phyloP scores from a whole-genome alignment of 768 basidiomycete genomes.

The Pulveroboletus ravenelii region DNA sequence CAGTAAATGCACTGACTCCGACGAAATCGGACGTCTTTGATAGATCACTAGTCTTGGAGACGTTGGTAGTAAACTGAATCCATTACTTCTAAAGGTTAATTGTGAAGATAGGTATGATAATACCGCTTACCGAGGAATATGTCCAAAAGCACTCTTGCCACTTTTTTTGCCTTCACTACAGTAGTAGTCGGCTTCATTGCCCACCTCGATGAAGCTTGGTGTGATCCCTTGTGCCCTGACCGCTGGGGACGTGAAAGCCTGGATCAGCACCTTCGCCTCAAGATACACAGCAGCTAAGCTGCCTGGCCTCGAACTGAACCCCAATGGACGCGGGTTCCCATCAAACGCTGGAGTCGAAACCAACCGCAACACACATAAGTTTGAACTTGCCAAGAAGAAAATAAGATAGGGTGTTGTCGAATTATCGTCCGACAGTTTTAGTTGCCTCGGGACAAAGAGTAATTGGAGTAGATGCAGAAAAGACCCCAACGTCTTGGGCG shows the following conservation, averaged over 20 bases:
- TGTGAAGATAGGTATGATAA: background rate
- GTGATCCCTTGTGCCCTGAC: conserved; percentile 39
- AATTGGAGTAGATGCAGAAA: conserved; percentile 44
- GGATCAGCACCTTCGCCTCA: too few relatives aligned
- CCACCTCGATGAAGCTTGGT: conserved; percentile 57
- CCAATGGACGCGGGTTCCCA: conserved; percentile 62
- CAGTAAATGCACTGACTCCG: too few relatives aligned
- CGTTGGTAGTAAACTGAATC: too few relatives aligned
- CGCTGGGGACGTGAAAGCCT: conserved; percentile 8
- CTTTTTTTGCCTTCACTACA: conserved; percentile 40
- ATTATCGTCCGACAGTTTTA: conserved; percentile 52
- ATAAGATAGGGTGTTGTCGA: conserved; percentile 46
- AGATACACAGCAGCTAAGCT: conserved; percentile 36
- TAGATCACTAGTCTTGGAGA: too few relatives aligned
- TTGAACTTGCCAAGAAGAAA: conserved; percentile 42
- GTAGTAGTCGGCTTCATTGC: conserved; percentile 55
- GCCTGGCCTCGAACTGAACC: conserved; percentile 59
- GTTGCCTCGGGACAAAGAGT: conserved; percentile 66
- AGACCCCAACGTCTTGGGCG: conserved; percentile 29
- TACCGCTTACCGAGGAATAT: conserved; percentile 45
- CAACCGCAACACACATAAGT: background rate
- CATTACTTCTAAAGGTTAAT: conserved; percentile 37
- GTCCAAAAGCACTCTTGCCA: conserved; percentile 40
- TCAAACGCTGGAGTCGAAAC: background rate
- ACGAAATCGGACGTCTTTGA: too few relatives aligned